phyloP scores from a whole-genome alignment of 164 flowering plant genomes.

The Aristolochia californica region DNA sequence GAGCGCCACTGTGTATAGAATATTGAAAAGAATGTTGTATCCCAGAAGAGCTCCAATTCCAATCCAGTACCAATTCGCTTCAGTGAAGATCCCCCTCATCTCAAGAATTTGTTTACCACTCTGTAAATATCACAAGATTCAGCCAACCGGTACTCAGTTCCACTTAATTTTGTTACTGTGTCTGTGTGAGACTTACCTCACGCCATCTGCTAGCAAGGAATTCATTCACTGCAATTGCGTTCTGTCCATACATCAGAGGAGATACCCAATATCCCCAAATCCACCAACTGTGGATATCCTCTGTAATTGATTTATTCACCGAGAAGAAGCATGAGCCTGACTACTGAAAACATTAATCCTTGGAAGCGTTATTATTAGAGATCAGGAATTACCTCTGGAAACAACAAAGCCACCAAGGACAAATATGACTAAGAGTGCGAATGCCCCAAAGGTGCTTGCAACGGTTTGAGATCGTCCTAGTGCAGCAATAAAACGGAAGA shows the following conservation, averaged over 20 bases:
- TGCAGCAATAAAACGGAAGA: constrained; percentile 50
- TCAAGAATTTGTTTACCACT: constrained; percentile 13
- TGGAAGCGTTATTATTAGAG: not conserved
- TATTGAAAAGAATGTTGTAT: constrained; percentile 56
- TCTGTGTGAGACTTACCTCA: constrained; percentile 5
- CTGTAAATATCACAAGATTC: constrained; percentile 9
- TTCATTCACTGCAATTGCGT: constrained; percentile 21
- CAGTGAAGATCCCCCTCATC: constrained; percentile 27
- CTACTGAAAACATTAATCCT: not conserved
- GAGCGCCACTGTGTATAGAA: constrained; percentile 72
- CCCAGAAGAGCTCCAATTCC: constrained; percentile 64
- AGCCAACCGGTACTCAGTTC: not conserved
- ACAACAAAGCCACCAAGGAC: constrained; percentile 57
- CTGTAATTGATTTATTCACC: constrained; percentile 6
- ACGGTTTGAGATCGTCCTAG: constrained; percentile 38
- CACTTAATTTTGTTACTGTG: not conserved
- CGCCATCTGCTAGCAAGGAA: constrained; percentile 18
- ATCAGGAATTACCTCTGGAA: constrained; percentile 36
- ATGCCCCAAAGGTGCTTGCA: constrained; percentile 52
- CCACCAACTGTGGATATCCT: constrained; percentile 24
- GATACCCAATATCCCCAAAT: constrained; percentile 27
- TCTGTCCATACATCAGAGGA: constrained; percentile 26
- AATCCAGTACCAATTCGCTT: constrained; percentile 75
- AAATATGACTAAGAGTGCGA: constrained; percentile 29
- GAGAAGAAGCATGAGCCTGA: not conserved